These are phyloP conservation scores for Mortierella sp. DNA, from an alignment of 371 early-diverging fungal species.

Conservation along the genomic window DNA sequence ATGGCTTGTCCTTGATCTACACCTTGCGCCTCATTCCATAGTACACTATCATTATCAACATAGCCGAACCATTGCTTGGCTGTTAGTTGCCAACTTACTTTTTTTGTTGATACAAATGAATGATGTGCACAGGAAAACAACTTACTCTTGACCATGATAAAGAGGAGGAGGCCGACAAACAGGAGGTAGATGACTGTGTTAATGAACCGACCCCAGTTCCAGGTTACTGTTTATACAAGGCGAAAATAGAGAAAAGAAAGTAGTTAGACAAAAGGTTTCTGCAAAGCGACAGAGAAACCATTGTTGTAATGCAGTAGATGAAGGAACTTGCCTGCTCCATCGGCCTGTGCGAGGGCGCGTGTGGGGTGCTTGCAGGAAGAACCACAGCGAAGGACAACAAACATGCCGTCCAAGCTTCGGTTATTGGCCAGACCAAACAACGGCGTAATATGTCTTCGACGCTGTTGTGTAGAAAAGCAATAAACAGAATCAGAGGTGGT, in stretches of 20 bases:
- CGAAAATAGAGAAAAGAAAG: neutral
- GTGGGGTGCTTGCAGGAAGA: slow-evolving; percentile 16
- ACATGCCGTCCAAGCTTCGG: slow-evolving; percentile 29
- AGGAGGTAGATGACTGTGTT: slow-evolving; percentile 27
- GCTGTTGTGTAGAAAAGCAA: neutral
- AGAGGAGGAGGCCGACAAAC: slow-evolving; percentile 22
- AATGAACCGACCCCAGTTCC: slow-evolving; percentile 42
- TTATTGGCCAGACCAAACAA: slow-evolving; percentile 31
- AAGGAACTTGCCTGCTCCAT: slow-evolving; percentile 13
- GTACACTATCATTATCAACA: slow-evolving; percentile 10
- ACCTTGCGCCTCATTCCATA: slow-evolving; percentile 20
- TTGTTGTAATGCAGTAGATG: neutral
- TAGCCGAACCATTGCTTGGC: too few relatives aligned
- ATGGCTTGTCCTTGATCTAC: slow-evolving; percentile 19
- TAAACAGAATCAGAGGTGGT: neutral
- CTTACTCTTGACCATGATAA: slow-evolving; percentile 29
- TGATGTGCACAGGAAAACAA: too few relatives aligned
- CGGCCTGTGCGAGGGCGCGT: slow-evolving; percentile 10
- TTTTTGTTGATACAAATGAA: too few relatives aligned
- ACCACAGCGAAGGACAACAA: slow-evolving; percentile 25
- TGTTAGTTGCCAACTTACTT: too few relatives aligned
- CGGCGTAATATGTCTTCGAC: slow-evolving; percentile 40
- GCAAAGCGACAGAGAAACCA: neutral
- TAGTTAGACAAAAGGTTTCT: neutral
- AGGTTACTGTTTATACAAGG: slow-evolving; percentile 16